Conservation (phyloP, 805 yeast species). For the Kodamaea laetipori region DNA sequence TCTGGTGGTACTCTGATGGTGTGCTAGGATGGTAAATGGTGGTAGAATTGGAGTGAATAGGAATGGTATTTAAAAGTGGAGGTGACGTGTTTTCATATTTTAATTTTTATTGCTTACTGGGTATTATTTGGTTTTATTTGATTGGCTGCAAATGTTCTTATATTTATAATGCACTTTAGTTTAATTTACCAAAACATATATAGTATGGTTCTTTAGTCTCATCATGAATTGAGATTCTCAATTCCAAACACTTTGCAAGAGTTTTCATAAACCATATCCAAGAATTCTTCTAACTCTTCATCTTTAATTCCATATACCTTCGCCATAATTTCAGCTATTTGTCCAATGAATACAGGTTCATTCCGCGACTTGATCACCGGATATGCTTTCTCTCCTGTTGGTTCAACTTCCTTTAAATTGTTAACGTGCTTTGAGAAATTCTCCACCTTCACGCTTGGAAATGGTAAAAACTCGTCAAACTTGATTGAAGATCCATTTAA, state of each 20-base stretch:
- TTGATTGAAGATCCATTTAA: conserved; percentile 25
- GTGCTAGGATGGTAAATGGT: no score
- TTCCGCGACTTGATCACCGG: conserved; percentile 80
- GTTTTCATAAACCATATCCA: conserved; percentile 39
- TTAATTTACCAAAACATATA: background rate
- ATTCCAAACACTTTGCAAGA: conserved; percentile 34
- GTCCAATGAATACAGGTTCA: conserved; percentile 87
- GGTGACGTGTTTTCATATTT: no score
- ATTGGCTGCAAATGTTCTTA: no score
- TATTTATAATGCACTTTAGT: no score
- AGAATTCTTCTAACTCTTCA: conserved; percentile 29
- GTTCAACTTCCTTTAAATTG: background rate
- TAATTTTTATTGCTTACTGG: no score
- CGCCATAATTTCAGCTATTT: conserved; percentile 61
- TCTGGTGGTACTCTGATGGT: no score
- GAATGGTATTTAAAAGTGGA: no score
- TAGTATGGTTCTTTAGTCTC: conserved; percentile 2
- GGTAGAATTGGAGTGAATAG: no score
- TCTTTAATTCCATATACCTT: conserved; percentile 30
- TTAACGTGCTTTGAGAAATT: conserved; percentile 42
- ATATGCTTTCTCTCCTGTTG: conserved; percentile 28
- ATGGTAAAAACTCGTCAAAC: conserved; percentile 57
- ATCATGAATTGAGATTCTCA: no score
- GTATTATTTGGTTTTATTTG: no score
- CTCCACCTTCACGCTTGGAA: conserved; percentile 67